These are phyloP conservation scores for Nakazawaea molendinolei DNA, from an alignment of 805 yeast genomes.

Conservation along the genomic window DNA sequence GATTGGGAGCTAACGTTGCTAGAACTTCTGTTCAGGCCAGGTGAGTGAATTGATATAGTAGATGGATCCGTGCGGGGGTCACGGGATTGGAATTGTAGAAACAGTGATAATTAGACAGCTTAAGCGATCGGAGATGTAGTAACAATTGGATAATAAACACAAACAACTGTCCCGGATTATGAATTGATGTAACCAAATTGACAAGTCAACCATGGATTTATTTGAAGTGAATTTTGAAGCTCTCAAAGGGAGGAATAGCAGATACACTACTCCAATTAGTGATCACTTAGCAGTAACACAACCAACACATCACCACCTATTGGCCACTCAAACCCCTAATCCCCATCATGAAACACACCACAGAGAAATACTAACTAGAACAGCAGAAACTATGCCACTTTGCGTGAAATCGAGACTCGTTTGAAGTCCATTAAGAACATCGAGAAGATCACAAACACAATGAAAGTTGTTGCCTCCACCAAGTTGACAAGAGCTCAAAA, in stretches of 20 bases:
- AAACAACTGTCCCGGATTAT: no score
- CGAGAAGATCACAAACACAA: constrained; percentile 98
- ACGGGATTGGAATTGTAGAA: no score
- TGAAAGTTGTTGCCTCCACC: constrained; percentile 99
- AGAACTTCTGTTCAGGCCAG: constrained; percentile 12
- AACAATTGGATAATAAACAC: no score
- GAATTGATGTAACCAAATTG: no score
- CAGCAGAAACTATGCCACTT: constrained; percentile 87
- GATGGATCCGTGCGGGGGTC: no score
- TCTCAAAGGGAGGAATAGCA: no score
- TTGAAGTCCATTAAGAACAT: constrained; percentile 97
- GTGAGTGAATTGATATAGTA: constrained; percentile 7
- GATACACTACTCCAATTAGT: not conserved
- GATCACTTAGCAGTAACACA: not conserved
- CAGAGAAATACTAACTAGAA: not conserved
- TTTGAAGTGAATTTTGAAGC: no score
- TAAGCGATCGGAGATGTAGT: no score
- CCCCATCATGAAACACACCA: not conserved
- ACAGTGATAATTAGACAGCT: no score
- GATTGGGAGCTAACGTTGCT: constrained; percentile 12
- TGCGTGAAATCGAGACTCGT: constrained; percentile 98
- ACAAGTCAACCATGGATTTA: no score
- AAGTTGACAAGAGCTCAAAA: constrained; percentile 92
- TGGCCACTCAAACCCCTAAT: not conserved
- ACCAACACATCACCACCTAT: not conserved